Evolutionary conservation across 2,329 filamentous ascomycete genomes (phyloP), one percentile per base, ranked within the genome.

Genomic region (Endocalyx cinctus): DNA sequence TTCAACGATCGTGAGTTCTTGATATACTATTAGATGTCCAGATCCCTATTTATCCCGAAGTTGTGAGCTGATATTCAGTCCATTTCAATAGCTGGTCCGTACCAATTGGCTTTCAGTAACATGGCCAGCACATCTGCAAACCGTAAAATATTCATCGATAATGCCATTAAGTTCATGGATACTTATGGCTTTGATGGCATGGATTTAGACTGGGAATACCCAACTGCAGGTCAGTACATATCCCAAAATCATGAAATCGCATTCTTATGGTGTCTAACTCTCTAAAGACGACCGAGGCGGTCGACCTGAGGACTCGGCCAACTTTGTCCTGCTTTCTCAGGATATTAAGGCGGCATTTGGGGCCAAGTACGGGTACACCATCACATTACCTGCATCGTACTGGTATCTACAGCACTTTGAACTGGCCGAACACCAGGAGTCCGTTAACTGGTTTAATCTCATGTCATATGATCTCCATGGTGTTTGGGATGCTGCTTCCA

Each of bases 381-480:
- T 36, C 15, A 39, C 37, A 10, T 22, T 29, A 1, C 37, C 37
- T 3, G n/a, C 33, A 5, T 30, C 26, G 11, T 39, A 39, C 27
- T 39, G 34, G 33, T 39, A 39, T 29, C 15, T 39, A 12, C 33
- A 22, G 11, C 26, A 25, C n/a, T 39, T 39, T 23, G 30, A 39
- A n/a, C 15, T 32, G 5, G 16, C 11, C 10, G 27, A 25, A 4
- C 10, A 34, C 3, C 13, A 20, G 7, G 14, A 18, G 3, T 10
- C 17, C 5, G 27, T 22, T 12, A 33, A 38, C 17, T 60, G 47
- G 38, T 43, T 62, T 27, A 65, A 60, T 27, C 19, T 66, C 5
- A 56, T 65, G 45, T 48, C 52, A 0, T 66, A 64, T n/a, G 39
- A 66, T 38, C 35, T 67, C 1, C 61, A 66, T 34, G 63, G 62